Evolutionary conservation across 371 early-diverging fungal genomes (phyloP), one percentile per base, ranked within the genome.

Genomic region (Mortierella sp.): DNA sequence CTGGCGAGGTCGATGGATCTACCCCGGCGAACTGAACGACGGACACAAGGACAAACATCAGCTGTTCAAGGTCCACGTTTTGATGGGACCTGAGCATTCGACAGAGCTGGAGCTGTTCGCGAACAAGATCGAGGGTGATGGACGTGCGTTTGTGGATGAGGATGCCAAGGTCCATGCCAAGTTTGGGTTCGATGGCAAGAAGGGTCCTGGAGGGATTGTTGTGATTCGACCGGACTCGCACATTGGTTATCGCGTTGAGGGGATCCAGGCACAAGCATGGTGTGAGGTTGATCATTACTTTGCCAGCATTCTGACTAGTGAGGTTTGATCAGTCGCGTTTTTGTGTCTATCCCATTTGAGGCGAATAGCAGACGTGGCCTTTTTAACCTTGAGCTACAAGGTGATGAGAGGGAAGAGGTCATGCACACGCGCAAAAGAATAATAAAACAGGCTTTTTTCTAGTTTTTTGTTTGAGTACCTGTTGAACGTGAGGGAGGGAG

Each of bases 161-260:
- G 47, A 61, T 14, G 70, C 70, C 34, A 44, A 41, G 19, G 52
- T 76, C 26, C 81, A 80, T 61, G 68, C 67, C 39, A 68, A 58
- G 26, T 80, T 73, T 43, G 81, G 77, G 10, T 65, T 70, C 50
- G 24, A 44, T 14, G 66, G 72, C 66, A 66, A 40, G n/a, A 39
- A 40, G 8, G 77, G 70, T 11, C 11, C 43, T 19, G 81, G 81
- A 16, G 81, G 71, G 0, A 70, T 80, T 67, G 77, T 80, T 1
- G 77, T 80, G 4, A 24, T 80, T 14, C 70, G 81, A 47, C 81
- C 81, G 0, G 76, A 80, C 43, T 73, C 81, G 1, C 73, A 80
- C 66, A 37, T 80, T 58, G 77, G 81, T 29, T 80, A 67, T 52
- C 76, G 74, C 11, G 76, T 76, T 1, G 64, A 75, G 29, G 75